Evolutionary conservation across 2,329 filamentous ascomycete species (phyloP).

Genomic region (Diplodia scrobiculata): DNA sequence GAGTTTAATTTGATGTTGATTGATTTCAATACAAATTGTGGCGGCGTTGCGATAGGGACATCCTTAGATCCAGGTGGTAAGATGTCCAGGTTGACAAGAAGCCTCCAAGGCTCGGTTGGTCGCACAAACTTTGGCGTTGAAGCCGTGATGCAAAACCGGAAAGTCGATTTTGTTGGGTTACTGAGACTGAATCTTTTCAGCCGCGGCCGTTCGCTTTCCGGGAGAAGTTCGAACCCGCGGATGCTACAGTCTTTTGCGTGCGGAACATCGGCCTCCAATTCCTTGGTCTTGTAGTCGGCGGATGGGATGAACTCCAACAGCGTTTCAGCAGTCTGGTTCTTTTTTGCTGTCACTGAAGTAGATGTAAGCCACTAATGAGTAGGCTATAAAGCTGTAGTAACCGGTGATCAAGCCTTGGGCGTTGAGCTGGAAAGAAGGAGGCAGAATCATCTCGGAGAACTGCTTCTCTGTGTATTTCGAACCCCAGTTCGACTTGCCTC

Average conservation of each 20-base stretch:
- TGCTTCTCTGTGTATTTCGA: background rate
- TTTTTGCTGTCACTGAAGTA: conserved; percentile 5
- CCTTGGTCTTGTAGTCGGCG: background rate
- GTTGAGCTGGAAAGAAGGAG: conserved; percentile 1
- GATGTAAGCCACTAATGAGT: background rate
- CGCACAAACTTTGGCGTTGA: background rate
- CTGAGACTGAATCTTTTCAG: background rate
- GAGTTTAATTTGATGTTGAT: conserved; percentile 4
- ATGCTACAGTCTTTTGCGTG: background rate
- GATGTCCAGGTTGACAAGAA: background rate
- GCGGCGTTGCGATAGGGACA: background rate
- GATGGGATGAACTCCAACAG: conserved; percentile 1
- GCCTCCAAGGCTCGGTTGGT: conserved; percentile 7
- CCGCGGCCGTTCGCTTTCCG: background rate
- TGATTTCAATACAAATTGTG: conserved; percentile 2
- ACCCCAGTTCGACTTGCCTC: background rate
- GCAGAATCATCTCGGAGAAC: background rate
- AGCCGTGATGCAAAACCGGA: background rate
- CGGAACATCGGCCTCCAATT: background rate
- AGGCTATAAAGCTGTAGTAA: conserved; percentile 1
- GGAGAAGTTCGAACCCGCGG: background rate
- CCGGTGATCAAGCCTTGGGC: conserved; percentile 2
- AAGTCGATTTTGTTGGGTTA: background rate
- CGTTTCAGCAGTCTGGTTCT: background rate
- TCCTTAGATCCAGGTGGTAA: background rate